phyloP scores from a whole-genome alignment of 2,329 filamentous ascomycete species.

The Aspergillus aculeatinus region DNA sequence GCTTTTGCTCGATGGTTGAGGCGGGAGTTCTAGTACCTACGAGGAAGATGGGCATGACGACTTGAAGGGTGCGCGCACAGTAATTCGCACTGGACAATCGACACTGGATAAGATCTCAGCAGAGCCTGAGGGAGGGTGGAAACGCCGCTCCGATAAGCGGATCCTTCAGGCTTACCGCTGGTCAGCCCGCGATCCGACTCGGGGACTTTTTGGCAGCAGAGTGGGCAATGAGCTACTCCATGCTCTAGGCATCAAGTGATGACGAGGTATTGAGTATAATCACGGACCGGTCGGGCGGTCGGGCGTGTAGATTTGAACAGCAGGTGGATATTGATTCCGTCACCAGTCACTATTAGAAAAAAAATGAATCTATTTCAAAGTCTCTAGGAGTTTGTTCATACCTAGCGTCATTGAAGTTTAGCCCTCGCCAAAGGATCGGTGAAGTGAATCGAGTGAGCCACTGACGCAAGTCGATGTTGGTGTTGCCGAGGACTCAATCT shows the following conservation, averaged over 20 bases:
- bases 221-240: too few relatives aligned
- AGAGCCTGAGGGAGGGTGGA: too few relatives aligned
- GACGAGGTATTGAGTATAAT: background rate
- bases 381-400: background rate
- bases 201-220: background rate
- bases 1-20: too few relatives aligned
- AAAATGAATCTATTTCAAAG: background rate
- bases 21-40: too few relatives aligned
- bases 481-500: constrained; percentile 1
- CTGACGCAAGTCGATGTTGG: constrained; percentile 1
- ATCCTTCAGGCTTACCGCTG: background rate
- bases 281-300: background rate
- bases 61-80: too few relatives aligned
- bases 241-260: background rate
- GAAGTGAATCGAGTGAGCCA: constrained; percentile 1
- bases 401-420: background rate
- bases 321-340: constrained; percentile 2
- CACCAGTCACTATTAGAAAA: background rate
- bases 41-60: too few relatives aligned
- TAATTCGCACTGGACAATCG: too few relatives aligned
- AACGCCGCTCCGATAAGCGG: background rate
- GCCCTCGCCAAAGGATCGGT: background rate
- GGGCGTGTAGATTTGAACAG: background rate
- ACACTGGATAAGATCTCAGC: too few relatives aligned
- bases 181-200: background rate